Percentiles rank a stretch among this genome's conserved stretches.
Evolutionary conservation across 2,329 filamentous ascomycete species (phyloP).

Genomic region (Cytospora piceae): DNA sequence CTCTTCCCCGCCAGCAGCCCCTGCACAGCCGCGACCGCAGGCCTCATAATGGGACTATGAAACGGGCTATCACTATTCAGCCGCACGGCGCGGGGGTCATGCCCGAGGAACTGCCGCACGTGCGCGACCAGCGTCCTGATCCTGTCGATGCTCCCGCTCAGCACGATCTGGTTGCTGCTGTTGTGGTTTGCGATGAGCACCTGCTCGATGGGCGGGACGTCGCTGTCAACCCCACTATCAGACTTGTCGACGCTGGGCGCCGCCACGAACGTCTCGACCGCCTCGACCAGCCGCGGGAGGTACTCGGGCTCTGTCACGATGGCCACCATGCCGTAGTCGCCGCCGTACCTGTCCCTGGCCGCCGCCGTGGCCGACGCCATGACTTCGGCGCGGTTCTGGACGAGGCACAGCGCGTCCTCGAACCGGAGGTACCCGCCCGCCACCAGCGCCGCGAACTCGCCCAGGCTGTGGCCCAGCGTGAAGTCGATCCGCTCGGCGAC

Average conservation of each 20-base stretch:
- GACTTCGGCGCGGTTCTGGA: slow-evolving; percentile 75
- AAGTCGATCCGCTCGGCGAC: slow-evolving; percentile 74
- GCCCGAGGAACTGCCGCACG: slow-evolving; percentile 84
- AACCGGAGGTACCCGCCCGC: slow-evolving; percentile 81
- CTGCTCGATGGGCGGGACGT: slow-evolving; percentile 78
- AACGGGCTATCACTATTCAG: slow-evolving; percentile 89
- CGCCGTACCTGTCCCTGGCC: slow-evolving; percentile 69
- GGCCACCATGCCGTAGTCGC: slow-evolving; percentile 93
- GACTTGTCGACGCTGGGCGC: slow-evolving; percentile 63
- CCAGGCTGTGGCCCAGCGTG: slow-evolving; percentile 86
- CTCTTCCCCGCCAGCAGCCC: slow-evolving; percentile 65
- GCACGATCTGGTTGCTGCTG: slow-evolving; percentile 92
- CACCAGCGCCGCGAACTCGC: slow-evolving; percentile 90
- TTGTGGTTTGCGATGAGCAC: slow-evolving; percentile 94
- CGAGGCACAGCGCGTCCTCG: slow-evolving; percentile 75
- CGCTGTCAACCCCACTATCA: slow-evolving; percentile 64
- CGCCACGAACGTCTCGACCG: slow-evolving; percentile 79
- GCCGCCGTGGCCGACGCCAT: slow-evolving; percentile 78
- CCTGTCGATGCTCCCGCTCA: slow-evolving; percentile 82
- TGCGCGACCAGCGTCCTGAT: slow-evolving; percentile 84
- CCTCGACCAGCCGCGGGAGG: slow-evolving; percentile 68
- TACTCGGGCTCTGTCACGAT: slow-evolving; percentile 85
- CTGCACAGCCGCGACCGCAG: slow-evolving; percentile 76
- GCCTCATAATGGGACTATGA: slow-evolving; percentile 89
- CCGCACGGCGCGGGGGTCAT: slow-evolving; percentile 85